Evolutionary conservation across 2,329 filamentous ascomycete species (phyloP).

Genomic region (Fusarium caatingaense): DNA sequence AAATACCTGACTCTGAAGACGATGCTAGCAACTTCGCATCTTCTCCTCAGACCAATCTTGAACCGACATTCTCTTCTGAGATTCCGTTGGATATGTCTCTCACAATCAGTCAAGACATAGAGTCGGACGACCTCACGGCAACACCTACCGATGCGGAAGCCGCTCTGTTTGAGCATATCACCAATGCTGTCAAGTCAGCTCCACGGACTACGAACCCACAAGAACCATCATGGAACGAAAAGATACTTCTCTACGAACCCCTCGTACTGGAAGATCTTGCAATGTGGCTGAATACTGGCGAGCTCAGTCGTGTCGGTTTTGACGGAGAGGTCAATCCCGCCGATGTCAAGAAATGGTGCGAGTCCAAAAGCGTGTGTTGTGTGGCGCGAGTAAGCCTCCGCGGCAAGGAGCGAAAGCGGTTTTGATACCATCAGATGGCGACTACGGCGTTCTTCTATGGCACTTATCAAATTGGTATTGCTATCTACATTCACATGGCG

Average conservation of each 20-base stretch:
- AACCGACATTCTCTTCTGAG: conserved; percentile 59
- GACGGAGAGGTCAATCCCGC: conserved; percentile 71
- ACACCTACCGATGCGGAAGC: conserved; percentile 57
- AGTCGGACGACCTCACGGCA: conserved; percentile 56
- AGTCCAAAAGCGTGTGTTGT: conserved; percentile 87
- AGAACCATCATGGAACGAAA: conserved; percentile 84
- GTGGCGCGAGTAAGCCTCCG: conserved; percentile 71
- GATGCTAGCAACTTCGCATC: conserved; percentile 43
- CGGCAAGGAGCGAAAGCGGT: conserved; percentile 66
- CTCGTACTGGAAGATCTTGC: conserved; percentile 89
- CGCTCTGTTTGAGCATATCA: conserved; percentile 64
- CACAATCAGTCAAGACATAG: conserved; percentile 58
- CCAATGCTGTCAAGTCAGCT: conserved; percentile 63
- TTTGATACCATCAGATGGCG: conserved; percentile 36
- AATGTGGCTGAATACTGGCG: conserved; percentile 81
- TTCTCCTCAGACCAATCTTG: conserved; percentile 52
- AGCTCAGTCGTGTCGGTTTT: conserved; percentile 70
- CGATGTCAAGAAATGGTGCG: conserved; percentile 90
- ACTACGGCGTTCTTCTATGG: conserved; percentile 35
- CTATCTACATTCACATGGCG: not conserved
- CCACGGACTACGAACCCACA: conserved; percentile 61
- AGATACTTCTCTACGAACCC: conserved; percentile 93
- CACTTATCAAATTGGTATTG: conserved; percentile 3
- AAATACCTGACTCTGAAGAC: conserved; percentile 66
- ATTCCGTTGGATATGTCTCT: conserved; percentile 56